Evolutionary conservation across 2,329 filamentous ascomycete genomes (phyloP).

Genomic region (Penicillium sp.): DNA sequence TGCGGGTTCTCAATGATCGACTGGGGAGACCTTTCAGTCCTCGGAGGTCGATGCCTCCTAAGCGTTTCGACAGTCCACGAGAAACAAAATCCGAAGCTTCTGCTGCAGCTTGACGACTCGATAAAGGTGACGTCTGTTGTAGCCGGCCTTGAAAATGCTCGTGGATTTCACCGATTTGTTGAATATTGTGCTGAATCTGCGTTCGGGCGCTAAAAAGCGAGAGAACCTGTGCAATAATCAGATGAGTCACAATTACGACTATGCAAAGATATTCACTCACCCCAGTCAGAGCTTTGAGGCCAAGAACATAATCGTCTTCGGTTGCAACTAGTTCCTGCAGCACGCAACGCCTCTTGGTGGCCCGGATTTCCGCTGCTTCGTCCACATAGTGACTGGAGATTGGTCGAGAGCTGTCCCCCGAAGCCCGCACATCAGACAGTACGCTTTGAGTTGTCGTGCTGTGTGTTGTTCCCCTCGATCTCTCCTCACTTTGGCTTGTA

Average conservation of each 20-base stretch:
- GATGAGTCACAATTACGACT: background rate
- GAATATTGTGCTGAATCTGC: conserved; percentile 76
- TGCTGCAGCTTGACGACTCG: conserved; percentile 32
- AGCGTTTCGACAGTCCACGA: conserved; percentile 45
- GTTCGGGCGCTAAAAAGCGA: conserved; percentile 71
- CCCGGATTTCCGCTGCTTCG: conserved; percentile 68
- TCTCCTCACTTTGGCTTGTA: conserved; percentile 68
- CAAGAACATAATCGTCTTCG: conserved; percentile 85
- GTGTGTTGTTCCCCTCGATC: conserved; percentile 60
- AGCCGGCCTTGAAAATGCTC: conserved; percentile 77
- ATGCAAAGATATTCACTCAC: conserved; percentile 50
- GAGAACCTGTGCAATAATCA: conserved; percentile 60
- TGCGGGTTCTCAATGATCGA: conserved; percentile 30
- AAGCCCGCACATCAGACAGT: conserved; percentile 65
- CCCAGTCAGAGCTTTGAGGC: conserved; percentile 82
- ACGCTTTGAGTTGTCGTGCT: conserved; percentile 57
- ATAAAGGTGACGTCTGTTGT: conserved; percentile 68
- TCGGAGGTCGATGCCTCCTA: conserved; percentile 50
- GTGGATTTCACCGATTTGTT: conserved; percentile 79
- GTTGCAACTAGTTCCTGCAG: conserved; percentile 83
- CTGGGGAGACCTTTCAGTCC: conserved; percentile 33
- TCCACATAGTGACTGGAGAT: conserved; percentile 57
- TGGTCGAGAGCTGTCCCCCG: conserved; percentile 57
- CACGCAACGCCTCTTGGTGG: conserved; percentile 73
- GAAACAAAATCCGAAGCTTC: conserved; percentile 23